These are phyloP conservation scores for Hyaloperonospora brassicae DNA, from an alignment of 352 stramenopile genomes.

Conservation along the genomic window DNA sequence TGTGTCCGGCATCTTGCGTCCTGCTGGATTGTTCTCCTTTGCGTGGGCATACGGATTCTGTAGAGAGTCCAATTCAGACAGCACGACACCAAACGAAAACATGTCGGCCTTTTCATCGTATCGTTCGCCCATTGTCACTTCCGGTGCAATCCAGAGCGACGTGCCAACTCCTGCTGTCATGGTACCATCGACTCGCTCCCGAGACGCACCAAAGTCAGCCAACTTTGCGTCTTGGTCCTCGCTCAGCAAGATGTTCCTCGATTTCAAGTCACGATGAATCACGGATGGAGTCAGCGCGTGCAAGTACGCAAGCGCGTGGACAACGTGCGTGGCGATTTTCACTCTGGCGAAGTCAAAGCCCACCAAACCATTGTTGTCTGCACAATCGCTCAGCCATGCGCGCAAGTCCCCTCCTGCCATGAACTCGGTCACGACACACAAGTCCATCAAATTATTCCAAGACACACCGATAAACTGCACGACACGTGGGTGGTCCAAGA, in stretches of 20 bases:
- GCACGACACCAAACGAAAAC: slow-evolving; percentile 41
- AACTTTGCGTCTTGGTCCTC: slow-evolving; percentile 34
- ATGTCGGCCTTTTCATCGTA: slow-evolving; percentile 45
- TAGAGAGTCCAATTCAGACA: slow-evolving; percentile 40
- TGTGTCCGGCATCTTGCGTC: slow-evolving; percentile 35
- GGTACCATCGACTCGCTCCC: slow-evolving; percentile 26
- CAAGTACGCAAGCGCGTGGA: slow-evolving; percentile 35
- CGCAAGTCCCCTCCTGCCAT: slow-evolving; percentile 54
- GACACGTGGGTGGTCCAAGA: slow-evolving; percentile 36
- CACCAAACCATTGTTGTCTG: slow-evolving; percentile 11
- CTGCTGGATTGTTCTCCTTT: slow-evolving; percentile 29
- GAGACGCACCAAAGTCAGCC: slow-evolving; percentile 39
- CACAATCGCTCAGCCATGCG: slow-evolving; percentile 29
- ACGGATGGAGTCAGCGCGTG: slow-evolving; percentile 33
- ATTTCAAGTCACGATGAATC: slow-evolving; percentile 50
- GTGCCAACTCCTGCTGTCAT: slow-evolving; percentile 43
- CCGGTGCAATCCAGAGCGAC: slow-evolving; percentile 34
- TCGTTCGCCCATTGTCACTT: slow-evolving; percentile 38
- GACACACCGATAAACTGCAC: slow-evolving; percentile 50
- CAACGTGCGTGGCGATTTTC: slow-evolving; percentile 33
- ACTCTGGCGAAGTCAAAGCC: slow-evolving; percentile 38
- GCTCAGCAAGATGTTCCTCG: slow-evolving; percentile 38
- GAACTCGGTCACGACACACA: slow-evolving; percentile 55
- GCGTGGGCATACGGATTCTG: slow-evolving; percentile 29
- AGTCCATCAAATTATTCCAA: slow-evolving; percentile 47